A percentile compares a stretch with the other conserved stretches of the same genome.
Conservation (phyloP, 768 basidiomycete genomes). For the Phylloporus scabripes region DNA sequence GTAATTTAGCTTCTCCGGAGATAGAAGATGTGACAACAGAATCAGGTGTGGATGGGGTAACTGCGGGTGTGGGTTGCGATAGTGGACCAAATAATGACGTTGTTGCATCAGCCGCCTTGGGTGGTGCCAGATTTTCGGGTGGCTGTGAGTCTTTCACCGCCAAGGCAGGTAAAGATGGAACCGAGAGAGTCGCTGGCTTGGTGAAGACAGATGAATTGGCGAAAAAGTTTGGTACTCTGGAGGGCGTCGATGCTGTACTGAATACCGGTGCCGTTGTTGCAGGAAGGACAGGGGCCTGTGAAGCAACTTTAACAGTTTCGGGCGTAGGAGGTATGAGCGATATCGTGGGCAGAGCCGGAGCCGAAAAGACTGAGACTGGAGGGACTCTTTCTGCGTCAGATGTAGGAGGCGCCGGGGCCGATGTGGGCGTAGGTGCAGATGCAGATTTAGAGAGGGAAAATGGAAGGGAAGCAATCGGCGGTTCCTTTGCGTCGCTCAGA, state of each 20-base stretch:
- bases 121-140: not conserved
- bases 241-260: conserved; percentile 5
- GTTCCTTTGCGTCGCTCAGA: conserved; percentile 48
- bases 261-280: conserved; percentile 7
- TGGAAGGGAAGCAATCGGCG: conserved; percentile 59
- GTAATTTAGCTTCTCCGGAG: conserved; percentile 4
- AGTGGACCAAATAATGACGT: conserved; percentile 10
- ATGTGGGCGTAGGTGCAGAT: not conserved
- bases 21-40: conserved; percentile 3
- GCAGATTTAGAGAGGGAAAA: conserved; percentile 52
- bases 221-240: conserved; percentile 60
- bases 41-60: conserved; percentile 3
- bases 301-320: conserved; percentile 14
- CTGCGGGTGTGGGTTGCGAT: conserved; percentile 5
- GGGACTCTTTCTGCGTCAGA: conserved; percentile 14
- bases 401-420: conserved; percentile 5
- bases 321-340: conserved; percentile 24
- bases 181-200: conserved; percentile 28
- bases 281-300: conserved; percentile 6
- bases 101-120: conserved; percentile 5
- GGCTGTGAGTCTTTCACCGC: conserved; percentile 12
- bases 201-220: conserved; percentile 44
- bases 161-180: conserved; percentile 21
- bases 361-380: conserved; percentile 12
- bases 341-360: conserved; percentile 18